Evolutionary conservation across 768 basidiomycete genomes (phyloP).

Genomic region (Panaeolus papilionaceus): DNA sequence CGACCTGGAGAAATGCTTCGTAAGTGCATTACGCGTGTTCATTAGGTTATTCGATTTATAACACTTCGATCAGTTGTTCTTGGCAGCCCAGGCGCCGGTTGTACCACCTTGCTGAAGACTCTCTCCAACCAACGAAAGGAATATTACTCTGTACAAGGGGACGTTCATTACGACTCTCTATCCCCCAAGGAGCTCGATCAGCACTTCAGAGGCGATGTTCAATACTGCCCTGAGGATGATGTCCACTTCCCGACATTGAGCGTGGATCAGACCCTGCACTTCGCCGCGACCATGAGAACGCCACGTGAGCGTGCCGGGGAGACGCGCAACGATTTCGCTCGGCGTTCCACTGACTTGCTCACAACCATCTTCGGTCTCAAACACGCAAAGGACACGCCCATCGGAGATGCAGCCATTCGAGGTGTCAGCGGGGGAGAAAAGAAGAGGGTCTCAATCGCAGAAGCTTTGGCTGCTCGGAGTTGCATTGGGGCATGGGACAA

Average conservation of each 20-base stretch:
- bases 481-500: conserved; percentile 73
- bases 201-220: conserved; percentile 79
- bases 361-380: conserved; percentile 77
- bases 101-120: conserved; percentile 82
- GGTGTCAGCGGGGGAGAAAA: conserved; percentile 80
- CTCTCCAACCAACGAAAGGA: conserved; percentile 78
- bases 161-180: conserved; percentile 80
- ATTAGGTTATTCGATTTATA: neutral
- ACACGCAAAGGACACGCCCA: conserved; percentile 72
- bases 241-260: conserved; percentile 86
- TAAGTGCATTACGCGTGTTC: conserved; percentile 39
- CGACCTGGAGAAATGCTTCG: conserved; percentile 81
- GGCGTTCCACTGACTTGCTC: conserved; percentile 58
- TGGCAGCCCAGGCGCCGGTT: conserved; percentile 86
- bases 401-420: conserved; percentile 79
- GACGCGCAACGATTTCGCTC: conserved; percentile 49
- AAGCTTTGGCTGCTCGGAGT: conserved; percentile 63
- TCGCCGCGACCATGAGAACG: conserved; percentile 71
- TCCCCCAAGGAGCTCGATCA: conserved; percentile 65
- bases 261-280: conserved; percentile 75
- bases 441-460: conserved; percentile 75
- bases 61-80: conserved; percentile 60
- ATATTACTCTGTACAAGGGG: conserved; percentile 72
- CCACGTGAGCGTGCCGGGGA: conserved; percentile 58
- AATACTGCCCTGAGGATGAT: conserved; percentile 86